Base-by-base conservation (phyloP, 108 stramenopile genomes). In the Pseudonitzschia multistriata region DNA sequence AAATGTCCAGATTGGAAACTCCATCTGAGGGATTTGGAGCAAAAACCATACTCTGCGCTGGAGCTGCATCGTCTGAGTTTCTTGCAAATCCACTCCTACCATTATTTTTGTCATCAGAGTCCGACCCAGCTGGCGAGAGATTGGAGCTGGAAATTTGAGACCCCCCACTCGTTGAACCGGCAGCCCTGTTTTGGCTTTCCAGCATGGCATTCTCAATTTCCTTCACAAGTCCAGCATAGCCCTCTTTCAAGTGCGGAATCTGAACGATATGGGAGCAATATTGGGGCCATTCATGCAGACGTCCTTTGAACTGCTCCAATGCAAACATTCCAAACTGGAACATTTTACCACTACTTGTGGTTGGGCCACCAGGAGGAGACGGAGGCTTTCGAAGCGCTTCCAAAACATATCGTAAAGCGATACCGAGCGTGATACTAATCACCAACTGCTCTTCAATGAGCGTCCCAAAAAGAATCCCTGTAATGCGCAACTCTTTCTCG, bases 271-370 rank as follows among this genome's bases (percentile, higher is more conserved):
- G 19, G 93, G 94, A 83, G 98, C 99, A 55, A 93, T 88, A 21
- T 98, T 85, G 21, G 96, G 86, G 25, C 85, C 86, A 52, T 25
- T 52, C 50, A 25, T 52, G 50, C 22, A 52, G 25, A 8, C 50
- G 50, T 52, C 50, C 50, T 52, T 81, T 97, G 96, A 80, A 98
- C 97, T 77, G 98, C 96, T 99, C 97, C 61, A 98, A 75, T 10
- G 99, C 97, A 80, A 97, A 95, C 94, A 98, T 96, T 31, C 99
- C 97, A 69, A 99, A 99, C 17, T 95, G 81, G 78, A 98, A 99
- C 97, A 97, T 97, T 65, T 98, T 98, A 6, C 95, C 95, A 62
- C 84, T 92, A 61, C 80, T 84, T 21, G 80, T 82, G 6, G 78
- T 77, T 19, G 78, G 57, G 7, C 79, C 78, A 7, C 13, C 24